These are phyloP conservation scores for Avena sativa DNA, from an alignment of 176 grass and related monocot species.

Conservation along the genomic window DNA sequence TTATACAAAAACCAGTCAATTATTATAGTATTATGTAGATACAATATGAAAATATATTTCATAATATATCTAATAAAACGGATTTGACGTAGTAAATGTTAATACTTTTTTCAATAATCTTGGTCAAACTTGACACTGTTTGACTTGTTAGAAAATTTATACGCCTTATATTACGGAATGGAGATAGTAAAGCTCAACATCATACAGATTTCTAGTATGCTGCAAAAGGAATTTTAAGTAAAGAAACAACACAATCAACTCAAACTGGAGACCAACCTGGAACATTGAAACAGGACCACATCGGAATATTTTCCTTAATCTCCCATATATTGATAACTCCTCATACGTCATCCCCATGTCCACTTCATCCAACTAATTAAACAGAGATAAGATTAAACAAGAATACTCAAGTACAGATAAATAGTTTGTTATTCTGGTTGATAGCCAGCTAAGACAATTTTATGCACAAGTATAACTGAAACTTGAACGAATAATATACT, in stretches of 20 bases:
- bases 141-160: too few species aligned
- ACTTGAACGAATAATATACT: neutral
- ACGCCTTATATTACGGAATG: too few species aligned
- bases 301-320: constrained; percentile 96
- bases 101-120: too few species aligned
- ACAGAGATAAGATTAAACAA: constrained; percentile 44
- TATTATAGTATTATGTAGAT: too few species aligned
- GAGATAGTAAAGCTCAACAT: neutral
- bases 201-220: neutral
- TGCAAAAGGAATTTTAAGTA: neutral
- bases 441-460: constrained; percentile 6
- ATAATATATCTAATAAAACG: too few species aligned
- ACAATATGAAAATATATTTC: too few species aligned
- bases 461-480: constrained; percentile 16
- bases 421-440: constrained; percentile 1
- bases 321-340: constrained; percentile 92
- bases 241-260: constrained; percentile 26
- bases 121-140: too few species aligned
- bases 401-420: constrained; percentile 17
- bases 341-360: constrained; percentile 99
- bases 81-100: too few species aligned
- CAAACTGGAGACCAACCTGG: constrained; percentile 60
- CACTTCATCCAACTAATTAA: constrained; percentile 87
- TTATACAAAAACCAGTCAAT: too few species aligned
- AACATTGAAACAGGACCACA: constrained; percentile 97